A percentile compares a stretch with the other conserved stretches of the same genome.
Conservation (phyloP, 257 asterid species). For the Rubia yunnanensis region DNA sequence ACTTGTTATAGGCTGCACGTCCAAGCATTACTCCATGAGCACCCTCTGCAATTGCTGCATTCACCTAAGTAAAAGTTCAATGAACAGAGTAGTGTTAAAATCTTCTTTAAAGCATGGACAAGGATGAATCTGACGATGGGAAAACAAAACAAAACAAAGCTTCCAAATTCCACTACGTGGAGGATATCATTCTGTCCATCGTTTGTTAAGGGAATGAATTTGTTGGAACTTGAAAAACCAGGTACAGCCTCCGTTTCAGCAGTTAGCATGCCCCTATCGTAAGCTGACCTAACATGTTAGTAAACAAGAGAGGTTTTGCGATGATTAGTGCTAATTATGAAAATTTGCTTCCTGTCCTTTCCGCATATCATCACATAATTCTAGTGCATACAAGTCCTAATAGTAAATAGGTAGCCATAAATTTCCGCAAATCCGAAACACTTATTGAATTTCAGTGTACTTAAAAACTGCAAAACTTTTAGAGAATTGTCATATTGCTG, state of each 20-base stretch:
- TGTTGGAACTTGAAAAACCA: background rate
- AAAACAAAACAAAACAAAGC: background rate
- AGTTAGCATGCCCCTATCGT: background rate
- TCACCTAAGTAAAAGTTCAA: conserved; percentile 31
- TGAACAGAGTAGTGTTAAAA: background rate
- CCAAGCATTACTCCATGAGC: conserved; percentile 97
- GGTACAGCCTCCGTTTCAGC: background rate
- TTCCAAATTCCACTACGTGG: background rate
- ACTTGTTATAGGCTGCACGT: conserved; percentile 80
- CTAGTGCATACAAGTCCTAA: background rate
- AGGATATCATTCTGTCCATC: background rate
- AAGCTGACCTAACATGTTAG: background rate
- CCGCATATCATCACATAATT: background rate
- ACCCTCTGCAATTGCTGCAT: conserved; percentile 73
- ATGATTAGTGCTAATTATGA: no score
- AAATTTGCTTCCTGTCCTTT: background rate
- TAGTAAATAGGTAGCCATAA: background rate
- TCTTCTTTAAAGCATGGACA: background rate
- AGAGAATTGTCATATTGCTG: background rate
- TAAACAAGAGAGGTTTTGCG: no score
- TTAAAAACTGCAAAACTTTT: background rate
- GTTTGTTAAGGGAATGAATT: background rate
- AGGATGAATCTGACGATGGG: background rate
- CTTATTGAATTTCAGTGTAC: background rate
- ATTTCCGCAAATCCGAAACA: background rate